A percentile compares a stretch with the other conserved stretches of the same genome.
phyloP scores from a whole-genome alignment of 1,284 basidiomycete species.

The Malassezia vespertilionis region DNA sequence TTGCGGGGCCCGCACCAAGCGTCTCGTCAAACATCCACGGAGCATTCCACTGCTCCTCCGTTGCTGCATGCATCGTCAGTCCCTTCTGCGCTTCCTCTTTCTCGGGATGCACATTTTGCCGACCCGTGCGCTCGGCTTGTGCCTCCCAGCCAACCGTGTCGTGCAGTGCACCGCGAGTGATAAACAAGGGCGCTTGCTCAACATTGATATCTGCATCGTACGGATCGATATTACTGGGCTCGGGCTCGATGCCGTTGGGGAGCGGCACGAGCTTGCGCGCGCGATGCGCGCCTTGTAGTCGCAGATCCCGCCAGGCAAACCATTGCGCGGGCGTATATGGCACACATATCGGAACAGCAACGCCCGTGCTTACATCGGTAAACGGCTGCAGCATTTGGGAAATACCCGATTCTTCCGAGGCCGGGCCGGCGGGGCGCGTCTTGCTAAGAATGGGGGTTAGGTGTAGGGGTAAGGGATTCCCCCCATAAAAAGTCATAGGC shows the following conservation, averaged over 20 bases:
- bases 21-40: constrained; percentile 9
- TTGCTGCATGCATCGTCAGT: neutral
- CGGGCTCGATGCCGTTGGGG: too few species aligned
- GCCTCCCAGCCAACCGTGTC: constrained; percentile 2
- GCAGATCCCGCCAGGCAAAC: too few species aligned
- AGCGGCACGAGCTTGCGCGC: too few species aligned
- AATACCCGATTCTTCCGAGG: neutral
- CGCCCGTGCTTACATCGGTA: too few species aligned
- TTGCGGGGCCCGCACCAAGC: neutral
- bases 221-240: too few species aligned
- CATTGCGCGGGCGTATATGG: too few species aligned
- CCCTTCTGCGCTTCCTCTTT: neutral
- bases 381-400: neutral
- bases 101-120: neutral
- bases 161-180: too few species aligned
- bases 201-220: too few species aligned
- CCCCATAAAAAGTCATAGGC: neutral
- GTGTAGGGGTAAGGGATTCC: neutral
- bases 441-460: neutral
- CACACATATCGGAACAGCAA: too few species aligned
- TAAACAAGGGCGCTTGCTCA: too few species aligned
- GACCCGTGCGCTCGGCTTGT: neutral
- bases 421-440: neutral
- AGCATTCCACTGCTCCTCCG: constrained; percentile 3
- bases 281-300: too few species aligned